These are phyloP conservation scores for Microbotryum scabiosae DNA, from an alignment of 1,284 basidiomycete species.

Conservation along the genomic window DNA sequence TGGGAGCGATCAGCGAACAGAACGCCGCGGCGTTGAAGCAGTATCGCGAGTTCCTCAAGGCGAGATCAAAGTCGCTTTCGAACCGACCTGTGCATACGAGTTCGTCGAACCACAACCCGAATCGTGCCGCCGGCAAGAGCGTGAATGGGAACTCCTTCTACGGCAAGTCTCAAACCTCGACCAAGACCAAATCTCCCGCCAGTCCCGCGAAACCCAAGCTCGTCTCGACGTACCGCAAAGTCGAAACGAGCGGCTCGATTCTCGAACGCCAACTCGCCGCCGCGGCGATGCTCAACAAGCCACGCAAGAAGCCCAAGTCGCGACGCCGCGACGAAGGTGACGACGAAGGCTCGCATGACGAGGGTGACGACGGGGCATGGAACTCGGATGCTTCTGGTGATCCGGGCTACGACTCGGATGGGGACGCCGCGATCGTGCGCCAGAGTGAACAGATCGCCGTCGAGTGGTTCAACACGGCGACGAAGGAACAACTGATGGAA, in stretches of 20 bases:
- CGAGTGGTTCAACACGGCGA: conserved; percentile 76
- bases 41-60: too few species aligned
- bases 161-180: too few species aligned
- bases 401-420: conserved; percentile 22
- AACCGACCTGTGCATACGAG: too few species aligned
- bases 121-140: too few species aligned
- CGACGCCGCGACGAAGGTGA: conserved; percentile 17
- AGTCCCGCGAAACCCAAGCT: too few species aligned
- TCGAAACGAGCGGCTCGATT: conserved; percentile 19
- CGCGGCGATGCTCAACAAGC: not conserved
- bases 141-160: too few species aligned
- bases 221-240: too few species aligned
- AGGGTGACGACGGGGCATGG: conserved; percentile 24
- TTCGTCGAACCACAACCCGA: too few species aligned
- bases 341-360: conserved; percentile 23
- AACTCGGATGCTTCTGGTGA: conserved; percentile 28
- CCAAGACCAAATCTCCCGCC: too few species aligned
- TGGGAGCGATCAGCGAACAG: too few species aligned
- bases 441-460: conserved; percentile 50
- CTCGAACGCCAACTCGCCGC: conserved; percentile 20
- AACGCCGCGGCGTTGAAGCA: too few species aligned
- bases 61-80: too few species aligned
- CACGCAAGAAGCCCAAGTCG: conserved; percentile 13
- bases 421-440: conserved; percentile 19
- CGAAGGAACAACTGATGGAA: conserved; percentile 68